phyloP scores from a whole-genome alignment of 495 filamentous ascomycete genomes.

The Penicillium steckii region DNA sequence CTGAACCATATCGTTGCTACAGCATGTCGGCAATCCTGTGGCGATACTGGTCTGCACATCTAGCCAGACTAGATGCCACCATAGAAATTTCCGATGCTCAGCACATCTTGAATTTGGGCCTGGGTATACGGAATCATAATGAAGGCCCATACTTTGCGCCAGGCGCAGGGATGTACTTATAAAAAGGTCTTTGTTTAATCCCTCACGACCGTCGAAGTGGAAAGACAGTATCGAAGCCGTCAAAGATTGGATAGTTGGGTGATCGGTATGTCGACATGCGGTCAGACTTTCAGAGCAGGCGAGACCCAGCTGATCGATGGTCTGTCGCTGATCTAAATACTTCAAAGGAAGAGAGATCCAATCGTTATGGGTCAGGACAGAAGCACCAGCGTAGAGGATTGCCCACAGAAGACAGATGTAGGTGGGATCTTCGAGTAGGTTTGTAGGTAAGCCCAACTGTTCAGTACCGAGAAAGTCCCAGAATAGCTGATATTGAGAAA shows the following conservation, averaged over 20 bases:
- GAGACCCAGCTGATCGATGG: slow-evolving; percentile 1
- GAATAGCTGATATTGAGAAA: slow-evolving; percentile 15
- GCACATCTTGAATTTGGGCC: neutral
- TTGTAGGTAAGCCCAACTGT: neutral
- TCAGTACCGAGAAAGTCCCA: slow-evolving; percentile 17
- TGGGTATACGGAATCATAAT: slow-evolving; percentile 2
- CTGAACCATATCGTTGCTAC: neutral
- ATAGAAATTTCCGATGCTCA: slow-evolving; percentile 13
- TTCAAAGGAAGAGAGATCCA: slow-evolving; percentile 7
- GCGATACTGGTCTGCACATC: slow-evolving; percentile 24
- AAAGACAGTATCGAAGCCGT: slow-evolving; percentile 9
- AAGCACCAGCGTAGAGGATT: slow-evolving; percentile 14
- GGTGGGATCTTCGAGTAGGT: slow-evolving; percentile 17
- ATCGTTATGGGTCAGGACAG: neutral
- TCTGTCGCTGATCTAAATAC: neutral
- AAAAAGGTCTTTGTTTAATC: neutral
- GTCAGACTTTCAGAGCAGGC: slow-evolving; percentile 10
- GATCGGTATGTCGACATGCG: slow-evolving; percentile 11
- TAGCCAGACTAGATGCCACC: slow-evolving; percentile 27
- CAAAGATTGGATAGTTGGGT: slow-evolving; percentile 24
- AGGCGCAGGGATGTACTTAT: slow-evolving; percentile 11
- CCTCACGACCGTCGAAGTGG: neutral
- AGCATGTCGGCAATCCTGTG: slow-evolving; percentile 17
- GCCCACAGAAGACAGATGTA: slow-evolving; percentile 20
- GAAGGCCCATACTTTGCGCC: slow-evolving; percentile 22